Conservation (phyloP, 441 rosid genomes). For the Hura crepitans region DNA sequence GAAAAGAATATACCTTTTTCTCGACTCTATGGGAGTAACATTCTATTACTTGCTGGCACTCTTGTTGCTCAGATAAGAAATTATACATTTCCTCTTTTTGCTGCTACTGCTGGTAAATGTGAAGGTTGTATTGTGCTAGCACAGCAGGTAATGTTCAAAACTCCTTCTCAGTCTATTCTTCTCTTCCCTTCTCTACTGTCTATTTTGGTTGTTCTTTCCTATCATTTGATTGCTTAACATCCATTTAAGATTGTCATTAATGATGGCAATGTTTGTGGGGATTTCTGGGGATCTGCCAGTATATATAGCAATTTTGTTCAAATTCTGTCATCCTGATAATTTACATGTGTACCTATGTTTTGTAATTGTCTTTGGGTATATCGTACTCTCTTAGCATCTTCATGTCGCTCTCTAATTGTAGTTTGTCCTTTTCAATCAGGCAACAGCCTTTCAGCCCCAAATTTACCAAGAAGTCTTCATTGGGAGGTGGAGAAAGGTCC, state of each 20-base stretch:
- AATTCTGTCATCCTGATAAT: no score
- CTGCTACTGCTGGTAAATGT: constrained; percentile 79
- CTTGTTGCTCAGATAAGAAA: constrained; percentile 70
- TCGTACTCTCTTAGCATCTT: constrained; percentile 8
- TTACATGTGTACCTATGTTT: no score
- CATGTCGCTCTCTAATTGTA: background rate
- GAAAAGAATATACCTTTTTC: constrained; percentile 90
- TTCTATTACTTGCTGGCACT: constrained; percentile 55
- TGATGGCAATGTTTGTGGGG: no score
- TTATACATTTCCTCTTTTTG: constrained; percentile 82
- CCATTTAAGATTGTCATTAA: no score
- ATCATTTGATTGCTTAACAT: no score
- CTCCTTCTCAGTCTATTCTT: constrained; percentile 7
- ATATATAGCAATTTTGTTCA: no score
- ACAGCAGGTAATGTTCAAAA: constrained; percentile 73
- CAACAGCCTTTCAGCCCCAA: constrained; percentile 97
- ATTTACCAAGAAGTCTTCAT: constrained; percentile 79
- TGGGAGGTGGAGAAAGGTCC: constrained; percentile 98
- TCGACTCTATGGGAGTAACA: constrained; percentile 82
- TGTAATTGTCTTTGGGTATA: background rate
- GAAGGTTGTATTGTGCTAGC: constrained; percentile 90
- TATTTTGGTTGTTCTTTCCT: no score
- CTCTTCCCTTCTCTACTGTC: no score
- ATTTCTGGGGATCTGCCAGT: no score
- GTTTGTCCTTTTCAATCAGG: constrained; percentile 52